Evolutionary conservation across 1,284 basidiomycete genomes (phyloP).

Genomic region (Phellinidium pouzarii): DNA sequence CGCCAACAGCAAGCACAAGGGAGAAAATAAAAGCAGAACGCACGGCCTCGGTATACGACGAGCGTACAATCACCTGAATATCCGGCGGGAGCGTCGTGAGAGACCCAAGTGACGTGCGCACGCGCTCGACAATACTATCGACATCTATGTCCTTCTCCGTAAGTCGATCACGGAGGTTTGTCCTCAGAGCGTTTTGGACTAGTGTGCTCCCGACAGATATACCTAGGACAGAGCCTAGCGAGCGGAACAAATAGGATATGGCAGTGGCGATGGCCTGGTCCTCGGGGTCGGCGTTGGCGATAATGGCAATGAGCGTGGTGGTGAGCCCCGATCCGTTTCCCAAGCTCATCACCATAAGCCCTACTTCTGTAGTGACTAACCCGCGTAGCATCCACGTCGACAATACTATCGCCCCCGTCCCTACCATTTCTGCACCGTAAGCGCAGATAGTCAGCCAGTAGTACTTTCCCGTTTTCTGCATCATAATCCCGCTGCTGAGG

Average conservation of each 20-base stretch:
- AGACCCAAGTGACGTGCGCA: constrained; percentile 49
- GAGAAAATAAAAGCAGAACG: constrained; percentile 43
- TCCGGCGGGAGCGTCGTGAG: constrained; percentile 41
- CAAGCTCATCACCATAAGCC: constrained; percentile 35
- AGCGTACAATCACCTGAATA: constrained; percentile 37
- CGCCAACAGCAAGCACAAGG: constrained; percentile 32
- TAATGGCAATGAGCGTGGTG: constrained; percentile 50
- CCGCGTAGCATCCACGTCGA: constrained; percentile 1
- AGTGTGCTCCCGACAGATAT: constrained; percentile 49
- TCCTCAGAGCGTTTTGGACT: constrained; percentile 43
- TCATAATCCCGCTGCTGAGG: constrained; percentile 43
- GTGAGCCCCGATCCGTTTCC: constrained; percentile 49
- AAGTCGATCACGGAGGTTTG: constrained; percentile 35
- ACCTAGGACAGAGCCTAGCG: constrained; percentile 51
- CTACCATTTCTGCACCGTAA: constrained; percentile 35
- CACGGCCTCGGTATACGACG: constrained; percentile 44
- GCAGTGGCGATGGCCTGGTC: constrained; percentile 62
- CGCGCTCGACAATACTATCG: constrained; percentile 46
- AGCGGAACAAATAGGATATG: constrained; percentile 59
- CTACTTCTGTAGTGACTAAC: constrained; percentile 1
- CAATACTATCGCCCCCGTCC: constrained; percentile 33
- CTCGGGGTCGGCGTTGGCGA: constrained; percentile 51
- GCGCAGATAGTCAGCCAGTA: constrained; percentile 42
- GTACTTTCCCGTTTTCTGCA: constrained; percentile 53
- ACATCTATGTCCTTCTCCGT: constrained; percentile 33